Percentiles rank a stretch among this genome's conserved stretches.
phyloP scores from a whole-genome alignment of 768 basidiomycete genomes.

The Lactarius deliciosus region DNA sequence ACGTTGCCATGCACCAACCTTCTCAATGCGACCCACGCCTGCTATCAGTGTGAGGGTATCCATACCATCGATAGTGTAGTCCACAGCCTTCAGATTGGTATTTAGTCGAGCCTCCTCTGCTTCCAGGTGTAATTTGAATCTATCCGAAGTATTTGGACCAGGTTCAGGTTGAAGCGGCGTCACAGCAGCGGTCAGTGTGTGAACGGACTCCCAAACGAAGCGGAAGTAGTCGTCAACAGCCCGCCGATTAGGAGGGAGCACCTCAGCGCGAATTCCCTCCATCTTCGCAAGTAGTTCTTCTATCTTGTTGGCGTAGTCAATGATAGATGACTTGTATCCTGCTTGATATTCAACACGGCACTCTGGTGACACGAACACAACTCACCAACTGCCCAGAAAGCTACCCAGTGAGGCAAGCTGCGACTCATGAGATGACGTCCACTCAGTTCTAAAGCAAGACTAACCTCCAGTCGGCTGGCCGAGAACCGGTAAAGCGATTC shows the following conservation, averaged over 20 bases:
- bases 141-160: conserved; percentile 4
- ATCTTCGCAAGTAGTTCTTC: conserved; percentile 20
- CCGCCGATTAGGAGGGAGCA: conserved; percentile 17
- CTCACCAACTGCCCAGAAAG: conserved; percentile 35
- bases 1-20: conserved; percentile 23
- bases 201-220: not conserved
- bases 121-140: conserved; percentile 31
- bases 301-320: conserved; percentile 23
- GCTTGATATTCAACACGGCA: not conserved
- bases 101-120: conserved; percentile 33
- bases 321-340: conserved; percentile 23
- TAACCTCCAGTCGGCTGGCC: conserved; percentile 35
- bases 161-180: not conserved
- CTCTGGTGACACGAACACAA: not conserved
- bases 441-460: not conserved
- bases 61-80: conserved; percentile 35
- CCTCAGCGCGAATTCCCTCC: conserved; percentile 12
- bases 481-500: conserved; percentile 34
- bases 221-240: not conserved
- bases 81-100: conserved; percentile 31
- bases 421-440: not conserved
- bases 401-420: conserved; percentile 36
- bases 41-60: conserved; percentile 35
- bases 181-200: conserved; percentile 13
- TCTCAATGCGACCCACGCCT: conserved; percentile 35